These are phyloP conservation scores for Aureobasidium mangrovei DNA, from an alignment of 2,329 filamentous ascomycete genomes.

Conservation along the genomic window DNA sequence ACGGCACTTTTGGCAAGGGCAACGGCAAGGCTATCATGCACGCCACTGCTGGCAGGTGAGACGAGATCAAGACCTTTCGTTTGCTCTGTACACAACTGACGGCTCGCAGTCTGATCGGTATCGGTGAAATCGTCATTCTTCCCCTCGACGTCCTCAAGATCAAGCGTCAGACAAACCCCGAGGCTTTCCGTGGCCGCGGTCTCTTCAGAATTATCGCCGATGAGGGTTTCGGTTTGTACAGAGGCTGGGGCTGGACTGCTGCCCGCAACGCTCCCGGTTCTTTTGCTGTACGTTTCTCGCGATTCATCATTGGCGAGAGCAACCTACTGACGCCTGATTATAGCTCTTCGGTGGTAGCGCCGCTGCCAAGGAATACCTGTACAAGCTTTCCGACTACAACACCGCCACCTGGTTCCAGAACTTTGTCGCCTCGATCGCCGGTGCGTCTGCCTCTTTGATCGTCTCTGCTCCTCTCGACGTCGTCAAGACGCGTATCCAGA, in stretches of 20 bases:
- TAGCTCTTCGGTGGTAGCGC: constrained; percentile 95
- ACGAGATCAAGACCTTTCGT: background rate
- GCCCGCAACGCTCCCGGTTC: constrained; percentile 94
- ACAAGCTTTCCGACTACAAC: constrained; percentile 88
- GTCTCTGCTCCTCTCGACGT: constrained; percentile 96
- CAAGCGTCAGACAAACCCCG: constrained; percentile 98
- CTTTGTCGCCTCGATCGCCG: constrained; percentile 91
- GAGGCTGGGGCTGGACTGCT: constrained; percentile 95
- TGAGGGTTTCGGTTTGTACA: constrained; percentile 91
- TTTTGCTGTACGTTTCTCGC: constrained; percentile 65
- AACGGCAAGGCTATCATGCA: constrained; percentile 98
- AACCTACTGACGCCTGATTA: constrained; percentile 10
- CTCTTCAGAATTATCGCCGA: constrained; percentile 83
- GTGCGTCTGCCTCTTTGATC: constrained; percentile 87
- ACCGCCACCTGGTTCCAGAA: constrained; percentile 89
- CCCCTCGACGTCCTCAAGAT: constrained; percentile 98
- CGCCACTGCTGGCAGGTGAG: constrained; percentile 81
- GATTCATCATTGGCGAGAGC: background rate
- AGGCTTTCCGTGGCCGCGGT: constrained; percentile 90
- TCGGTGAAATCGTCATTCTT: constrained; percentile 91
- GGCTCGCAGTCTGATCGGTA: constrained; percentile 68
- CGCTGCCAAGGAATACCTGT: constrained; percentile 95
- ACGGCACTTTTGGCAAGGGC: constrained; percentile 85
- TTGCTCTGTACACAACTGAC: background rate
- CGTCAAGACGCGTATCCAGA: constrained; percentile 97